These are phyloP conservation scores for Solanum tarapatanum DNA, from an alignment of 257 asterid genomes.

Conservation along the genomic window DNA sequence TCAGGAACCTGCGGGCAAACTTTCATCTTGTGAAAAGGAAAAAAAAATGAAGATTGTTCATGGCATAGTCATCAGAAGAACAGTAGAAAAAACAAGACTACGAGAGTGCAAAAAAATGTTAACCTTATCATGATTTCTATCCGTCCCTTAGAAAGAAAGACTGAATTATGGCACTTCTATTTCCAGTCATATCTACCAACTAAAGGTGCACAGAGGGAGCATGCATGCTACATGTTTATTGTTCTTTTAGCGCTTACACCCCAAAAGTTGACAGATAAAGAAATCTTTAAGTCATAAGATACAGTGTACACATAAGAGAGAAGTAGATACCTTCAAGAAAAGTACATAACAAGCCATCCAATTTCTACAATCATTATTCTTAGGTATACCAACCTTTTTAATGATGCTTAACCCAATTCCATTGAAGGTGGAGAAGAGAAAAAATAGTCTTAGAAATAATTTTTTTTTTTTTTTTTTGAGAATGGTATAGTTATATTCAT, in stretches of 20 bases:
- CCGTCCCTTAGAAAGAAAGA: not conserved
- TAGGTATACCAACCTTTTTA: not conserved
- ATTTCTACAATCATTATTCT: not conserved
- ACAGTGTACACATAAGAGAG: not conserved
- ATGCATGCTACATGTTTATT: not conserved
- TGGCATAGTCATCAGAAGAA: not conserved
- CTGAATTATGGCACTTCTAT: not conserved
- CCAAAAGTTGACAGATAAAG: not conserved
- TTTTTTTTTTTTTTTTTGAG: not conserved
- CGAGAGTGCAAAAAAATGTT: not conserved
- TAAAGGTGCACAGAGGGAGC: not conserved
- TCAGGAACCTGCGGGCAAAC: constrained; percentile 64
- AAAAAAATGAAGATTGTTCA: not conserved
- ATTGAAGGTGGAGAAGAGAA: not conserved
- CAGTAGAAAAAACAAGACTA: not conserved
- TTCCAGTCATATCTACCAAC: not conserved
- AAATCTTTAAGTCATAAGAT: not conserved
- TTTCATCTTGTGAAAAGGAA: not conserved
- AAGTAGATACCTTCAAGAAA: not conserved
- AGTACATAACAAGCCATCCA: not conserved
- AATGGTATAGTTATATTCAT: not conserved
- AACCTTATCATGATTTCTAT: not conserved
- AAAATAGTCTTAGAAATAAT: not conserved
- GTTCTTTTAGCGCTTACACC: not conserved
- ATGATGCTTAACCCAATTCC: not conserved